Conservation (phyloP, 805 yeast genomes). For the Barnettozyma populi region DNA sequence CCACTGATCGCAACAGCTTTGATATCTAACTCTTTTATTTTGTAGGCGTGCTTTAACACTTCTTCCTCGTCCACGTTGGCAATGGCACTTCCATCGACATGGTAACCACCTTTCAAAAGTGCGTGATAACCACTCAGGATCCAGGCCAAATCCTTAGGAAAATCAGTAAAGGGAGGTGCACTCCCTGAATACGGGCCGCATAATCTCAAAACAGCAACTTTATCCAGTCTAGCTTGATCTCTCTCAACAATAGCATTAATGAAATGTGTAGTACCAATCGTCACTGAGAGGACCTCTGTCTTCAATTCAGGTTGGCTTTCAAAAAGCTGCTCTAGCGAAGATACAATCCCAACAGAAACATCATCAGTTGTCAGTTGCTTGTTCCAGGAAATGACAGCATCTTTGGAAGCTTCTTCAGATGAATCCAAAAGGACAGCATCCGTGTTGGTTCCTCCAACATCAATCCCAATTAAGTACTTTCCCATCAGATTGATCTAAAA, state of each 20-base stretch:
- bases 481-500: slow-evolving; percentile 5
- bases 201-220: slow-evolving; percentile 41
- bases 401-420: slow-evolving; percentile 15
- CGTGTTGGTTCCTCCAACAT: slow-evolving; percentile 49
- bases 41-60: slow-evolving; percentile 25
- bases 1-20: slow-evolving; percentile 37
- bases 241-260: slow-evolving; percentile 46
- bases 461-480: slow-evolving; percentile 37
- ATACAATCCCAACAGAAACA: slow-evolving; percentile 38
- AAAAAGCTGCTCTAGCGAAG: slow-evolving; percentile 32
- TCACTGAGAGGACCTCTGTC: slow-evolving; percentile 36
- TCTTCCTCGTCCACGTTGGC: slow-evolving; percentile 29
- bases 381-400: slow-evolving; percentile 37
- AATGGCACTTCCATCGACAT: slow-evolving; percentile 38
- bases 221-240: slow-evolving; percentile 36
- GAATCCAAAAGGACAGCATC: slow-evolving; percentile 43
- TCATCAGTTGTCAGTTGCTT: slow-evolving; percentile 40
- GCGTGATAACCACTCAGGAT: slow-evolving; percentile 34
- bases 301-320: slow-evolving; percentile 17
- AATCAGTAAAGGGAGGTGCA: slow-evolving; percentile 39
- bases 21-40: slow-evolving; percentile 30
- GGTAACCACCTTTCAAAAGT: slow-evolving; percentile 36
- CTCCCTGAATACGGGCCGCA: slow-evolving; percentile 38
- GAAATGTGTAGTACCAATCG: slow-evolving; percentile 48
- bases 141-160: slow-evolving; percentile 33